Percentiles rank a stretch among this genome's conserved stretches.
phyloP scores from a whole-genome alignment of 2,329 filamentous ascomycete species.

The Colletotrichum melonis region DNA sequence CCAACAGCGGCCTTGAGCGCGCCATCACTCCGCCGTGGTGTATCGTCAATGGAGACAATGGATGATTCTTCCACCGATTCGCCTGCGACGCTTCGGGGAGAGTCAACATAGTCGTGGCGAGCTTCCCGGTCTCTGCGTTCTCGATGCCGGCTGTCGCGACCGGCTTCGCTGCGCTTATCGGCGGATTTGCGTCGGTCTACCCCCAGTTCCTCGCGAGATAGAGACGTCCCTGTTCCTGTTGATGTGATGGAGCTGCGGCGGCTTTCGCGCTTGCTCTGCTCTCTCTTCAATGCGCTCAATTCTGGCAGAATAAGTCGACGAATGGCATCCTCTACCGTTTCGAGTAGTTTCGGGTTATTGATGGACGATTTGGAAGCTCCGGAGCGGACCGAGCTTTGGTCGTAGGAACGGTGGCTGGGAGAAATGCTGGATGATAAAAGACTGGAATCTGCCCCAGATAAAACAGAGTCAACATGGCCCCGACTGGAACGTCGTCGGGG shows the following conservation, averaged over 20 bases:
- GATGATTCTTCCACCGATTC: slow-evolving; percentile 56
- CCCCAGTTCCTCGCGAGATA: slow-evolving; percentile 67
- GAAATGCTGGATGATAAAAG: slow-evolving; percentile 64
- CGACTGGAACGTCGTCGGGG: slow-evolving; percentile 63
- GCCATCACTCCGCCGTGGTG: slow-evolving; percentile 57
- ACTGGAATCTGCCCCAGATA: slow-evolving; percentile 66
- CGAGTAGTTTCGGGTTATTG: slow-evolving; percentile 90
- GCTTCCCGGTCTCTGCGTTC: slow-evolving; percentile 59
- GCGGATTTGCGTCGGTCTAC: slow-evolving; percentile 72
- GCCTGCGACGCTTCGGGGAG: slow-evolving; percentile 59
- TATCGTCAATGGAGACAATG: slow-evolving; percentile 53
- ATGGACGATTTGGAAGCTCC: slow-evolving; percentile 75
- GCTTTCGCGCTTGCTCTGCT: slow-evolving; percentile 82
- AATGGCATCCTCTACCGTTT: slow-evolving; percentile 94
- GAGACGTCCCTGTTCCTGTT: slow-evolving; percentile 59
- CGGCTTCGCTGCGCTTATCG: slow-evolving; percentile 62
- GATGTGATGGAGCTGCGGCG: slow-evolving; percentile 73
- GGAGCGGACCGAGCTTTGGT: slow-evolving; percentile 64
- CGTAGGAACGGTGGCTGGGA: slow-evolving; percentile 66
- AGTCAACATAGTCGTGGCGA: slow-evolving; percentile 65
- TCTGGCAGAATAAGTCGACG: slow-evolving; percentile 90
- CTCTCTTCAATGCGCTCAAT: slow-evolving; percentile 89
- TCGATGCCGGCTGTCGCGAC: slow-evolving; percentile 59
- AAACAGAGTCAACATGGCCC: slow-evolving; percentile 62
- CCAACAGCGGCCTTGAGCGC: slow-evolving; percentile 57